phyloP scores from a whole-genome alignment of 2,329 filamentous ascomycete species.

The Didymella glomerata region DNA sequence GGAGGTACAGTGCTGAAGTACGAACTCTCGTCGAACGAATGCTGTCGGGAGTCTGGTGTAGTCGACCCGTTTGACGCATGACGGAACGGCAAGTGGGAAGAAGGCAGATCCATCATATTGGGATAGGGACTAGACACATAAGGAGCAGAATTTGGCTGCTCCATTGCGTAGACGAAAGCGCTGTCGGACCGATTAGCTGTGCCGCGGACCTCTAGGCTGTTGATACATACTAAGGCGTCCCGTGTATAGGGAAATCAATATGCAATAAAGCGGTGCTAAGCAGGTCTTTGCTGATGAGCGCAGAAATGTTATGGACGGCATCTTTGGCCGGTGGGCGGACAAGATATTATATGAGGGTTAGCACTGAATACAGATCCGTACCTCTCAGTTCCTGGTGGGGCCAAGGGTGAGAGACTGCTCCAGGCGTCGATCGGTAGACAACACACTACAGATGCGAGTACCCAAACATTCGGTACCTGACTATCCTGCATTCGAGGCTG shows the following conservation, averaged over 20 bases:
- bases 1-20: slow-evolving; percentile 9
- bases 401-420: slow-evolving; percentile 23
- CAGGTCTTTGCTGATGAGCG: not conserved
- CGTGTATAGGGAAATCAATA: not conserved
- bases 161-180: slow-evolving; percentile 14
- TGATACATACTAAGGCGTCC: slow-evolving; percentile 6
- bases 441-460: slow-evolving; percentile 9
- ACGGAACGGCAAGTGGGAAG: slow-evolving; percentile 6
- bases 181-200: slow-evolving; percentile 18
- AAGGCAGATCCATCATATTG: slow-evolving; percentile 13
- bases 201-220: slow-evolving; percentile 1
- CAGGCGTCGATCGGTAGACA: slow-evolving; percentile 23
- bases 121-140: slow-evolving; percentile 24
- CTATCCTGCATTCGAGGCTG: slow-evolving; percentile 22
- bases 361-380: slow-evolving; percentile 8
- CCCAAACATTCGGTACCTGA: slow-evolving; percentile 31
- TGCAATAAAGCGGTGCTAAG: not conserved
- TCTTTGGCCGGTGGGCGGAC: not conserved
- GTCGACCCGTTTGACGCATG: slow-evolving; percentile 9
- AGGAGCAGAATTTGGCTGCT: slow-evolving; percentile 19
- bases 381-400: slow-evolving; percentile 13
- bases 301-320: slow-evolving; percentile 4
- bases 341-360: slow-evolving; percentile 22
- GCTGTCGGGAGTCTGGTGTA: slow-evolving; percentile 11
- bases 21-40: slow-evolving; percentile 16